Percentiles rank a stretch among this genome's conserved stretches.
Evolutionary conservation across 345 rosid genomes (phyloP).

Genomic region (Dipteronia sinensis): DNA sequence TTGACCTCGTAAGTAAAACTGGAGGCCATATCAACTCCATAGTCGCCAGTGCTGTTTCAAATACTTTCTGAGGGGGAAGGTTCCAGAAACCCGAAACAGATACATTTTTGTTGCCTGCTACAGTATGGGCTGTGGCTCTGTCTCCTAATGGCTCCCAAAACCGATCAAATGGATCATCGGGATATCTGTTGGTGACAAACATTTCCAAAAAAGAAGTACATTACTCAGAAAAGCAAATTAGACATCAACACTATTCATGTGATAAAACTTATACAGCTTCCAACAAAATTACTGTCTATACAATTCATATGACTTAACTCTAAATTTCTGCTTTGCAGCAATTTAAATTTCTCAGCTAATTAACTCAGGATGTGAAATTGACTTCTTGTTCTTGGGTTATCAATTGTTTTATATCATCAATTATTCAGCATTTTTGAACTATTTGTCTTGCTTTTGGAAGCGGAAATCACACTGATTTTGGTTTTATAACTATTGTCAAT

Average conservation of each 20-base stretch:
- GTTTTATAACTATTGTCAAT: background rate
- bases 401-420: background rate
- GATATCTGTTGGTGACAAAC: conserved; percentile 50
- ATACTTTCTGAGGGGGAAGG: conserved; percentile 74
- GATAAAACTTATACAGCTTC: background rate
- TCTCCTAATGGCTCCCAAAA: conserved; percentile 70
- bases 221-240: background rate
- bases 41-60: conserved; percentile 61
- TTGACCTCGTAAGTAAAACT: conserved; percentile 37
- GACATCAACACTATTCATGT: background rate
- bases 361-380: background rate
- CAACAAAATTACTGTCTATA: background rate
- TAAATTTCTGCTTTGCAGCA: background rate
- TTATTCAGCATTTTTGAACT: background rate
- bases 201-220: background rate
- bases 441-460: background rate
- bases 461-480: background rate
- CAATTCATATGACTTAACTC: background rate
- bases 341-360: background rate
- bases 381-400: no score
- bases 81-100: conserved; percentile 90
- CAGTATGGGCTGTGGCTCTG: conserved; percentile 20
- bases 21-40: conserved; percentile 78
- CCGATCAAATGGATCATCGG: conserved; percentile 80
- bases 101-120: conserved; percentile 47